These are phyloP conservation scores for Candolleomyces efflorescens DNA, from an alignment of 768 basidiomycete genomes.

Conservation along the genomic window DNA sequence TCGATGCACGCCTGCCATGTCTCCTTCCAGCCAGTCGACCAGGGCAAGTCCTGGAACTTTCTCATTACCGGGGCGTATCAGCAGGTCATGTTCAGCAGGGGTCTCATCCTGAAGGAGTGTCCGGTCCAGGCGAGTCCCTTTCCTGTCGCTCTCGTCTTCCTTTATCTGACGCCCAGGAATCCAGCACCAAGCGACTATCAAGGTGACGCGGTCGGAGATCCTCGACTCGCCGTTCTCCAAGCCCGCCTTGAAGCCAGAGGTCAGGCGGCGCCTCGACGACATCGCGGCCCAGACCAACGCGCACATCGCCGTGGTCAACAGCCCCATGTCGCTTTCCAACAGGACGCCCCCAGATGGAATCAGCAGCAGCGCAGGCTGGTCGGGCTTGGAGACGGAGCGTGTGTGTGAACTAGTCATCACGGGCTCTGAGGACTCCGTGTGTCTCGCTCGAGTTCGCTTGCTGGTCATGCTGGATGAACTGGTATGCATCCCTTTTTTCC, in stretches of 20 bases:
- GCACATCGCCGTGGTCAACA: slow-evolving; percentile 92
- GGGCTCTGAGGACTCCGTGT: slow-evolving; percentile 84
- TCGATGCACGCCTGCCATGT: slow-evolving; percentile 80
- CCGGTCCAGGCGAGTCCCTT: slow-evolving; percentile 65
- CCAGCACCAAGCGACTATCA: slow-evolving; percentile 83
- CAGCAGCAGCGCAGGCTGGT: slow-evolving; percentile 74
- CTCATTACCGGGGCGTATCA: slow-evolving; percentile 88
- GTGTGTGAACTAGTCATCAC: slow-evolving; percentile 92
- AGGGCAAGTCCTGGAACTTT: slow-evolving; percentile 80
- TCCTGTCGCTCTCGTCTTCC: slow-evolving; percentile 5
- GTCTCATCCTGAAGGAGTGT: slow-evolving; percentile 84
- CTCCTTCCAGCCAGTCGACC: slow-evolving; percentile 70
- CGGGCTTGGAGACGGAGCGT: slow-evolving; percentile 90
- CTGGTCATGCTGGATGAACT: slow-evolving; percentile 94
- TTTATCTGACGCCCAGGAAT: not conserved
- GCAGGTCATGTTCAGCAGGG: slow-evolving; percentile 88
- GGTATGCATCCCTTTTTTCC: slow-evolving; percentile 43
- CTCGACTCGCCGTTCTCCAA: slow-evolving; percentile 80
- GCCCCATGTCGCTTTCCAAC: slow-evolving; percentile 68
- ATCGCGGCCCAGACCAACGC: slow-evolving; percentile 91
- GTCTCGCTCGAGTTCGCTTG: slow-evolving; percentile 84
- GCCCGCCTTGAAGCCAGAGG: slow-evolving; percentile 76
- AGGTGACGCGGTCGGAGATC: slow-evolving; percentile 89
- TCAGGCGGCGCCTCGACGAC: slow-evolving; percentile 84
- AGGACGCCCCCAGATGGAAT: slow-evolving; percentile 76